These are phyloP conservation scores for Leucosporidium yakuticum DNA, from an alignment of 768 basidiomycete species.

Conservation along the genomic window DNA sequence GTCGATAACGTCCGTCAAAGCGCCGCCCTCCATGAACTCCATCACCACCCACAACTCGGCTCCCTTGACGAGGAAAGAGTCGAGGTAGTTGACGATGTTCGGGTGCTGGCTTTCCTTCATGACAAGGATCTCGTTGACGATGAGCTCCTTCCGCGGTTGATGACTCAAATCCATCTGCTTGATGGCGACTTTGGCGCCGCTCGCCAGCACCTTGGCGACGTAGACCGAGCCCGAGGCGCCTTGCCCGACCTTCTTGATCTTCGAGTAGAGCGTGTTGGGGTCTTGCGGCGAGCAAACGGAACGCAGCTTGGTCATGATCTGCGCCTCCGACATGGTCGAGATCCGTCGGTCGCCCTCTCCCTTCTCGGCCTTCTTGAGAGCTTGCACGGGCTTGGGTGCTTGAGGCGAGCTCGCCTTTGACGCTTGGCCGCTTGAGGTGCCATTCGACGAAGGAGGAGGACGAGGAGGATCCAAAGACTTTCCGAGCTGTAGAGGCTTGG, in stretches of 20 bases:
- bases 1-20: slow-evolving; percentile 95
- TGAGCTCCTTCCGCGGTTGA: slow-evolving; percentile 87
- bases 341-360: slow-evolving; percentile 69
- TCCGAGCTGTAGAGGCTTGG: slow-evolving; percentile 42
- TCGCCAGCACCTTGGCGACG: slow-evolving; percentile 86
- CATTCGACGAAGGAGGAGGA: slow-evolving; percentile 45
- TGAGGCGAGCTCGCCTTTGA: slow-evolving; percentile 9
- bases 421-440: slow-evolving; percentile 41
- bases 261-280: slow-evolving; percentile 82
- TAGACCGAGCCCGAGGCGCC: slow-evolving; percentile 98
- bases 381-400: slow-evolving; percentile 13
- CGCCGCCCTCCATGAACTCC: slow-evolving; percentile 95
- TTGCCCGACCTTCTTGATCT: slow-evolving; percentile 98
- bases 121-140: slow-evolving; percentile 94
- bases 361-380: slow-evolving; percentile 52
- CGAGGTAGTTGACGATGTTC: slow-evolving; percentile 77
- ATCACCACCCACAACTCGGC: slow-evolving; percentile 98
- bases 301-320: slow-evolving; percentile 95
- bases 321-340: slow-evolving; percentile 91
- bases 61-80: slow-evolving; percentile 84
- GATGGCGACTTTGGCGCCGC: slow-evolving; percentile 84
- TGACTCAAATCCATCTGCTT: slow-evolving; percentile 93
- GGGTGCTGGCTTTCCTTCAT: slow-evolving; percentile 98
- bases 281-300: slow-evolving; percentile 80
- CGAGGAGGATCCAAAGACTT: slow-evolving; percentile 47